Evolutionary conservation across 345 rosid species (phyloP).

Genomic region (Salix viminalis): DNA sequence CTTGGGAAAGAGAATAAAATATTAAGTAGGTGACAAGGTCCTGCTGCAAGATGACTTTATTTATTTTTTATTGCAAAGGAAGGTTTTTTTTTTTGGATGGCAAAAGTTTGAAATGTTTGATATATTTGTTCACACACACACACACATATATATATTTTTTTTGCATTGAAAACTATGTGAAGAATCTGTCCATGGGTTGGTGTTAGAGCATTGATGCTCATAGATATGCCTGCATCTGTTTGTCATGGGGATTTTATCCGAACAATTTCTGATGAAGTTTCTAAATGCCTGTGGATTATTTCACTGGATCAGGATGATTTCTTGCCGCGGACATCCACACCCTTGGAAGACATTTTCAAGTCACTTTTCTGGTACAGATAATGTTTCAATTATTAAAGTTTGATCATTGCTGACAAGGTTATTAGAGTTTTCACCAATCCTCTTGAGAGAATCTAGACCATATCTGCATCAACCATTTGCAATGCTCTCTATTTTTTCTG

Average conservation of each 20-base stretch:
- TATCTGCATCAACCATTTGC: background rate
- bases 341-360: slow-evolving; percentile 95
- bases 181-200: background rate
- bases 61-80: no score
- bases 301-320: slow-evolving; percentile 75
- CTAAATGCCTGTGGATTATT: background rate
- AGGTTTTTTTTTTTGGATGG: no score
- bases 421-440: background rate
- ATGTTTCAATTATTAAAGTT: background rate
- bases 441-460: background rate
- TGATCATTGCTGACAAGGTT: background rate
- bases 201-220: slow-evolving; percentile 10
- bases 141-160: background rate
- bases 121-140: background rate
- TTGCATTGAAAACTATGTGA: background rate
- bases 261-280: background rate
- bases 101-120: slow-evolving; percentile 5
- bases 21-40: background rate
- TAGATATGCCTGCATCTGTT: background rate
- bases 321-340: slow-evolving; percentile 91
- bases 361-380: slow-evolving; percentile 83
- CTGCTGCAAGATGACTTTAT: background rate
- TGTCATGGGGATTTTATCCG: background rate
- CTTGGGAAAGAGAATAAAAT: background rate
- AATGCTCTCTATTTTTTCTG: background rate